Conservation (phyloP, 2,329 filamentous ascomycete species). For the Penicillium sp. region DNA sequence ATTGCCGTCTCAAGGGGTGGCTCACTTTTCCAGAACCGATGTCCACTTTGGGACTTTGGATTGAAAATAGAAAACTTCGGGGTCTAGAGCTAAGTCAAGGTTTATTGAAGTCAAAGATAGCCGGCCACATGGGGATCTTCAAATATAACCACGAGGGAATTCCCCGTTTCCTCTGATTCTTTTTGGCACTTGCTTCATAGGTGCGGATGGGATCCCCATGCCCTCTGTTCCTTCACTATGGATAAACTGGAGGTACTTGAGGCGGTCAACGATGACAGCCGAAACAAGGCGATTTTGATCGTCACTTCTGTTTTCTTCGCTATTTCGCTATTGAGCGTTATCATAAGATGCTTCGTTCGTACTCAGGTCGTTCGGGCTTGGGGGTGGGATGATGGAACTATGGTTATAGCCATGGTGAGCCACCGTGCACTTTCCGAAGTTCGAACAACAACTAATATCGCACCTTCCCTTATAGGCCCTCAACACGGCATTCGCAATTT, state of each 20-base stretch:
- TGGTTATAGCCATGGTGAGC: constrained; percentile 32
- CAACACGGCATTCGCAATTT: constrained; percentile 28
- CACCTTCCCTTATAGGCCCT: constrained; percentile 14
- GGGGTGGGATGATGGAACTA: constrained; percentile 36
- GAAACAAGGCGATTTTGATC: constrained; percentile 20
- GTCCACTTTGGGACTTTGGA: not conserved
- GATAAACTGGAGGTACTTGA: not conserved
- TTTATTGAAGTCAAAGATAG: constrained; percentile 3
- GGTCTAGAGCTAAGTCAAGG: not conserved
- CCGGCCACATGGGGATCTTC: constrained; percentile 3
- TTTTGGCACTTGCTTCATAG: not conserved
- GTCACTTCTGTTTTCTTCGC: constrained; percentile 39
- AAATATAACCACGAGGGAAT: constrained; percentile 15
- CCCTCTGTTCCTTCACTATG: constrained; percentile 9
- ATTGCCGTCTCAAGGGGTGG: constrained; percentile 1
- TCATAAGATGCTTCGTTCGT: constrained; percentile 43
- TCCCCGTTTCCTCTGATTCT: not conserved
- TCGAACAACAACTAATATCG: not conserved
- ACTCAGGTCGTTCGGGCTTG: constrained; percentile 39
- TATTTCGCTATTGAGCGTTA: constrained; percentile 39
- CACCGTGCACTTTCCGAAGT: too few relatives aligned
- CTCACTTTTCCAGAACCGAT: not conserved
- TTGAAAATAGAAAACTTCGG: not conserved
- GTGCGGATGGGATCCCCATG: constrained; percentile 10
- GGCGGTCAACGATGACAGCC: constrained; percentile 11